phyloP scores from a whole-genome alignment of 768 basidiomycete genomes.

The Roridomyces roridus region DNA sequence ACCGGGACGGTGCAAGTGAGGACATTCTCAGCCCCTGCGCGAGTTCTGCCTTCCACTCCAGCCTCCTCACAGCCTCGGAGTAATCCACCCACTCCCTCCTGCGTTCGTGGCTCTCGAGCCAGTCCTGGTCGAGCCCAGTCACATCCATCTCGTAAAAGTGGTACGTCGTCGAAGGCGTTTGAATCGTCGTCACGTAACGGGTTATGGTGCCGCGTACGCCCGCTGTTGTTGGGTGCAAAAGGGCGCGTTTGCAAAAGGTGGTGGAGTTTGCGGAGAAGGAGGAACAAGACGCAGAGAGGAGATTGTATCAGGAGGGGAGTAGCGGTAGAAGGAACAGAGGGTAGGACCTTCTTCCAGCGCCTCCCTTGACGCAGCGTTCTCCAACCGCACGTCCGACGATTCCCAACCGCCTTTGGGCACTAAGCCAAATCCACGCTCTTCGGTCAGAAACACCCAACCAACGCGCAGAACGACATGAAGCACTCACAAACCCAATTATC shows the following conservation, averaged over 20 bases:
- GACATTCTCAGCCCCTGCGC: slow-evolving; percentile 76
- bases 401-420: slow-evolving; percentile 97
- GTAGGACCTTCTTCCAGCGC: slow-evolving; percentile 96
- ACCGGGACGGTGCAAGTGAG: slow-evolving; percentile 68
- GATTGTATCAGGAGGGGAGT: slow-evolving; percentile 71
- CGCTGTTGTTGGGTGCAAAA: slow-evolving; percentile 58
- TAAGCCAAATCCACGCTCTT: too few species aligned
- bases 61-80: slow-evolving; percentile 73
- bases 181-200: slow-evolving; percentile 84
- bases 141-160: slow-evolving; percentile 94
- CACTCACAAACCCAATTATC: slow-evolving; percentile 90
- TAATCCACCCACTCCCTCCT: slow-evolving; percentile 90
- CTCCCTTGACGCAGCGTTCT: slow-evolving; percentile 90
- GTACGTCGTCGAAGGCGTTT: slow-evolving; percentile 79
- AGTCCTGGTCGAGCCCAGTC: slow-evolving; percentile 73
- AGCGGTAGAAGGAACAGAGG: slow-evolving; percentile 78
- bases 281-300: too few species aligned
- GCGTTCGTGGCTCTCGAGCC: slow-evolving; percentile 83
- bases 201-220: slow-evolving; percentile 89
- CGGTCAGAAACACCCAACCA: too few species aligned
- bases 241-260: too few species aligned
- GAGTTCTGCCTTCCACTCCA: slow-evolving; percentile 88
- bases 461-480: slow-evolving; percentile 16
- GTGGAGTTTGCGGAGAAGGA: too few species aligned
- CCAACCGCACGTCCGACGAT: slow-evolving; percentile 77